phyloP scores from a whole-genome alignment of 2,329 filamentous ascomycete species.

The Beauveria pseudobassiana region DNA sequence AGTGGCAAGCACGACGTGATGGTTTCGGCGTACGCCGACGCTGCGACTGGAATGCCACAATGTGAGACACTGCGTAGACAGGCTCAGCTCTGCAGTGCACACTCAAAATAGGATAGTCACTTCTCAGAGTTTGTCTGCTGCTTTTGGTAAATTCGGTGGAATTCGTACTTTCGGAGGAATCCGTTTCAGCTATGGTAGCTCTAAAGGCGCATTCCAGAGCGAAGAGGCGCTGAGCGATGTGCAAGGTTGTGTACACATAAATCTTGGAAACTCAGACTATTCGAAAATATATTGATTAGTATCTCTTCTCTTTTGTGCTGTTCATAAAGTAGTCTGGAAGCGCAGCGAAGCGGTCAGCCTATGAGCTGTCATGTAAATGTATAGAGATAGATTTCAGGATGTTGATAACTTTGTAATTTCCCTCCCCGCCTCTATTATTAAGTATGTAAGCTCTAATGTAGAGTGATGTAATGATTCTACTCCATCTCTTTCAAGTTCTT shows the following conservation, averaged over 20 bases:
- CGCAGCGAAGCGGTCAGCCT: no score
- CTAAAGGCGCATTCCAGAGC: background rate
- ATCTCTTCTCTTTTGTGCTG: no score
- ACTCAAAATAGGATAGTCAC: background rate
- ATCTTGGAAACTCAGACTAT: no score
- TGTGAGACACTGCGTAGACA: background rate
- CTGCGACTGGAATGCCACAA: background rate
- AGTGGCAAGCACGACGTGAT: background rate
- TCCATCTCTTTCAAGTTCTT: conserved; percentile 45
- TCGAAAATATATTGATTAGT: no score
- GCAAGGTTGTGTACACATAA: no score
- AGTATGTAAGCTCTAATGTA: no score
- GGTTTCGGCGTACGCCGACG: background rate
- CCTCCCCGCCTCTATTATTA: no score
- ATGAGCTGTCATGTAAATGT: no score
- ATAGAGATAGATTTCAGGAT: no score
- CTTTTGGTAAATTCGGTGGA: background rate
- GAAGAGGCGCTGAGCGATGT: background rate
- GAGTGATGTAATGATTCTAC: conserved; percentile 13
- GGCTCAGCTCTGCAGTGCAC: background rate
- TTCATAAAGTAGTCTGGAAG: no score
- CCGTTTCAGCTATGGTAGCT: background rate
- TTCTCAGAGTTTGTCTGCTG: background rate
- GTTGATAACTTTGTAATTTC: no score
- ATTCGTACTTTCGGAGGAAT: background rate